phyloP scores from a whole-genome alignment of 1,139 yeast genomes.

The Diutina ranongensis region DNA sequence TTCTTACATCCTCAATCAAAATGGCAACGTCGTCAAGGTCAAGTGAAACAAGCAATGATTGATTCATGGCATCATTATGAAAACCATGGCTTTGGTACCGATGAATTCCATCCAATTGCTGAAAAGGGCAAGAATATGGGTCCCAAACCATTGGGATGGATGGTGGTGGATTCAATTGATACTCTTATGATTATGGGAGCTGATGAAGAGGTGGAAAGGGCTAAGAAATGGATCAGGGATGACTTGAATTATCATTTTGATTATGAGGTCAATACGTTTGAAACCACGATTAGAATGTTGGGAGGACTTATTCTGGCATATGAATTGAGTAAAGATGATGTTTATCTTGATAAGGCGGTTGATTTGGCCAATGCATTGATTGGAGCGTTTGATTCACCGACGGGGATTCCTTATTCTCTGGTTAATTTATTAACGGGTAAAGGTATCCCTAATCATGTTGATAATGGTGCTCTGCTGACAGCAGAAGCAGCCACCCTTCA shows the following conservation, averaged over 20 bases:
- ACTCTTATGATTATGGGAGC: constrained; percentile 77
- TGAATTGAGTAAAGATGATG: constrained; percentile 56
- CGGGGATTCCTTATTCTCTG: constrained; percentile 71
- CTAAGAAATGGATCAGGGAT: constrained; percentile 64
- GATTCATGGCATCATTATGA: constrained; percentile 76
- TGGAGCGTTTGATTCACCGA: constrained; percentile 51
- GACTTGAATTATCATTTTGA: constrained; percentile 42
- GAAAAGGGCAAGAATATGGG: constrained; percentile 70
- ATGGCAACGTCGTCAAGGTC: constrained; percentile 27
- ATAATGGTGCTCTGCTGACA: constrained; percentile 62
- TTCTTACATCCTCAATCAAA: constrained; percentile 10
- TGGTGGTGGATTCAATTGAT: constrained; percentile 82
- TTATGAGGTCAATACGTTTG: constrained; percentile 73
- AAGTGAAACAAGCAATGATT: constrained; percentile 53
- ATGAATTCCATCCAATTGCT: constrained; percentile 48
- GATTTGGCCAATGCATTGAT: constrained; percentile 57
- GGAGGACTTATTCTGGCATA: constrained; percentile 85
- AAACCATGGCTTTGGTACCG: constrained; percentile 75
- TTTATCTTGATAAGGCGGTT: constrained; percentile 68
- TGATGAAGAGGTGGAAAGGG: constrained; percentile 48
- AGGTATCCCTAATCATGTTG: constrained; percentile 53
- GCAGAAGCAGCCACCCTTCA: constrained; percentile 89
- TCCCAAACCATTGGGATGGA: constrained; percentile 84
- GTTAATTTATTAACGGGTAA: constrained; percentile 58
- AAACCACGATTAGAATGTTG: constrained; percentile 86